phyloP scores from a whole-genome alignment of 148 eudicot genomes.

The Vaccinium vitisidaea region DNA sequence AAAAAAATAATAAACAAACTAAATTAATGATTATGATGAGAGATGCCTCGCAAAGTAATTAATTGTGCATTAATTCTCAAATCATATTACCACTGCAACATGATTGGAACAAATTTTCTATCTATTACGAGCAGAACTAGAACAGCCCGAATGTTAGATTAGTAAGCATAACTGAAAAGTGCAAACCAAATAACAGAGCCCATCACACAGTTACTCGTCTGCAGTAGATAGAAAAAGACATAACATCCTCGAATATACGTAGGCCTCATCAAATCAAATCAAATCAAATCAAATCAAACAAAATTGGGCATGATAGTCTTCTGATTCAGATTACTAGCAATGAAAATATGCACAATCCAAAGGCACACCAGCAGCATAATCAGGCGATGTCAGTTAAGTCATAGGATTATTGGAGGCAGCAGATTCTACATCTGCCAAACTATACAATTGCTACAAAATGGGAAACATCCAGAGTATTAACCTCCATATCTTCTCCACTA shows the following conservation, averaged over 20 bases:
- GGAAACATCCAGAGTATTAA: slow-evolving; percentile 22
- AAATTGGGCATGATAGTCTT: neutral
- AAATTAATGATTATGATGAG: neutral
- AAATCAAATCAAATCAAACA: slow-evolving; percentile 2
- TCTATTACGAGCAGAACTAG: neutral
- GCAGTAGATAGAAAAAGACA: neutral
- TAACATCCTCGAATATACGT: neutral
- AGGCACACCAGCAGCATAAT: neutral
- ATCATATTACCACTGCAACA: neutral
- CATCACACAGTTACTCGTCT: neutral
- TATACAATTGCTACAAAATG: slow-evolving; percentile 1
- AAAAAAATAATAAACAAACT: neutral
- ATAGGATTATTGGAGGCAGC: neutral
- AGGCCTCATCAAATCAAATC: neutral
- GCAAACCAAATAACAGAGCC: neutral
- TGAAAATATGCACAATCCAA: neutral
- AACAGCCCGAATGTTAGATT: neutral
- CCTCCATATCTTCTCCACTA: slow-evolving; percentile 60
- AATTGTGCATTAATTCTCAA: neutral
- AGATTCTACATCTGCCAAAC: neutral
- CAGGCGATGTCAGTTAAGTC: neutral
- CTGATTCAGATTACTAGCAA: neutral
- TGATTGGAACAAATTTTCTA: neutral
- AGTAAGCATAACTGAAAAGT: neutral
- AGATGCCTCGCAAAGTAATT: neutral